These are phyloP conservation scores for Gynostemma pentaphyllum DNA, from an alignment of 306 rosid species.

Conservation along the genomic window DNA sequence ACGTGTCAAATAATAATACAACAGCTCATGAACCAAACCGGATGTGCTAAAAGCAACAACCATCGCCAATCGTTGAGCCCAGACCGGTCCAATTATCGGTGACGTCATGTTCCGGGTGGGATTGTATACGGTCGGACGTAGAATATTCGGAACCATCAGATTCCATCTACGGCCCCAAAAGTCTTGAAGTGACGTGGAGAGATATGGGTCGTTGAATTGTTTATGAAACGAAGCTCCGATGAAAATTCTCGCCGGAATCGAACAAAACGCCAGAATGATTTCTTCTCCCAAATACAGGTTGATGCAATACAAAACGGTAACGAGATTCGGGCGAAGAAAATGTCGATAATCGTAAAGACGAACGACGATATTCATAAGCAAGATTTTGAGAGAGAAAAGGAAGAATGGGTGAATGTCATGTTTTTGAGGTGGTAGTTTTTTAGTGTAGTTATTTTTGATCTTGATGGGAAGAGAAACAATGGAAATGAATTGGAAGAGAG, in stretches of 20 bases:
- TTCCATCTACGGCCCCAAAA: slow-evolving; percentile 91
- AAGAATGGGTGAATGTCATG: no score
- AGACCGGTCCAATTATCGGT: not conserved
- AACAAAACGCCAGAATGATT: slow-evolving; percentile 17
- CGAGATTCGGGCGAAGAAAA: slow-evolving; percentile 16
- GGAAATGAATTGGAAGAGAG: slow-evolving; percentile 40
- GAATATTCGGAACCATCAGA: slow-evolving; percentile 44
- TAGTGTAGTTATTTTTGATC: slow-evolving; percentile 15
- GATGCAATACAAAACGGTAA: slow-evolving; percentile 25
- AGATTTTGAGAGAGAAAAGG: slow-evolving; percentile 14
- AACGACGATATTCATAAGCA: slow-evolving; percentile 22
- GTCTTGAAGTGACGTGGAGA: slow-evolving; percentile 57
- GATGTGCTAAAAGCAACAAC: slow-evolving; percentile 36
- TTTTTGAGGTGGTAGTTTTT: no score
- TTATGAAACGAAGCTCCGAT: slow-evolving; percentile 39
- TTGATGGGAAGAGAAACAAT: slow-evolving; percentile 55
- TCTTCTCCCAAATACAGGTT: slow-evolving; percentile 48
- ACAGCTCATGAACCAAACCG: slow-evolving; percentile 50
- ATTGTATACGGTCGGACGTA: slow-evolving; percentile 35
- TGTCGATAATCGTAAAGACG: slow-evolving; percentile 19
- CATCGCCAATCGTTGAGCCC: slow-evolving; percentile 7
- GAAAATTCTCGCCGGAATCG: not conserved
- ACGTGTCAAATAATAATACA: slow-evolving; percentile 48
- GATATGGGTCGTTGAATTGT: slow-evolving; percentile 58
- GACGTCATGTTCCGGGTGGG: slow-evolving; percentile 8